These are phyloP conservation scores for Alternaria ethzedia DNA, from an alignment of 2,329 filamentous ascomycete species.

Conservation along the genomic window DNA sequence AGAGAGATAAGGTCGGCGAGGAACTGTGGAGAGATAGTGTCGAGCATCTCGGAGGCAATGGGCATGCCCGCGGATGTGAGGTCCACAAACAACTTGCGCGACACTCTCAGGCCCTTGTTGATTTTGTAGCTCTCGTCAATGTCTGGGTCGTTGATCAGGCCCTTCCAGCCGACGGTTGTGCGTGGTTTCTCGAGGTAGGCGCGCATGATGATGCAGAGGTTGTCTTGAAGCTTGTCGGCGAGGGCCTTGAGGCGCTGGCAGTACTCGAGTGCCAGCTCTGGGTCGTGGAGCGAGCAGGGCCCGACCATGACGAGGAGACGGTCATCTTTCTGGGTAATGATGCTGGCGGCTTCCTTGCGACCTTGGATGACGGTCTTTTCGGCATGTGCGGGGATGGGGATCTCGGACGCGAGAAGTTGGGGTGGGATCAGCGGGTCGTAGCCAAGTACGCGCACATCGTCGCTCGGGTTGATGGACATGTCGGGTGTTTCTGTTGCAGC, in stretches of 20 bases:
- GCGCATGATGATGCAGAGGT: slow-evolving; percentile 94
- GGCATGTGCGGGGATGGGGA: slow-evolving; percentile 69
- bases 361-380: slow-evolving; percentile 74
- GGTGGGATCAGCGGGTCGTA: slow-evolving; percentile 94
- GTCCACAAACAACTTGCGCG: slow-evolving; percentile 91
- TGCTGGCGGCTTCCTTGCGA: slow-evolving; percentile 71
- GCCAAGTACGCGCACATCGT: slow-evolving; percentile 74
- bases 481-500: slow-evolving; percentile 21
- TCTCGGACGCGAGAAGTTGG: slow-evolving; percentile 82
- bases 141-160: slow-evolving; percentile 97
- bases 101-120: slow-evolving; percentile 95
- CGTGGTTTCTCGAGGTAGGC: slow-evolving; percentile 99
- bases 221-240: slow-evolving; percentile 78
- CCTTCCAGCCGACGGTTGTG: slow-evolving; percentile 99
- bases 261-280: slow-evolving; percentile 86
- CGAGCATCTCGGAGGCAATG: slow-evolving; percentile 97
- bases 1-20: slow-evolving; percentile 94
- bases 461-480: slow-evolving; percentile 49
- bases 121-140: slow-evolving; percentile 98
- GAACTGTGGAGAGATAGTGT: slow-evolving; percentile 98
- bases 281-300: slow-evolving; percentile 97
- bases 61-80: slow-evolving; percentile 87
- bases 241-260: slow-evolving; percentile 77
- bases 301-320: slow-evolving; percentile 93
- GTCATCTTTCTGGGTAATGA: slow-evolving; percentile 81